phyloP scores from a whole-genome alignment of 1,139 yeast species.

The Scheffersomyces titani region DNA sequence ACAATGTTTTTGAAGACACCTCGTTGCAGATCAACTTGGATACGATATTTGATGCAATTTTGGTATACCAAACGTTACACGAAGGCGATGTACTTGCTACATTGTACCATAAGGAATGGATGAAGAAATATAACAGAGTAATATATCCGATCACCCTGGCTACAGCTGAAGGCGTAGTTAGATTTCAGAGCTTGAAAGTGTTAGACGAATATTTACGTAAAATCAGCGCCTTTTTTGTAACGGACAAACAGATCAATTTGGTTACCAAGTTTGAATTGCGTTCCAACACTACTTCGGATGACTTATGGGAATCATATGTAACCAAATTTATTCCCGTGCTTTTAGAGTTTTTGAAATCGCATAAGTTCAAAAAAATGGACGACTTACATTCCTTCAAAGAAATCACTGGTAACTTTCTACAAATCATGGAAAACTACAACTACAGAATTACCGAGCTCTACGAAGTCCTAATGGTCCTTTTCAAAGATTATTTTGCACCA shows the following conservation, averaged over 20 bases:
- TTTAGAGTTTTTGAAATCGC: slow-evolving; percentile 34
- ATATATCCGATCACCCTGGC: slow-evolving; percentile 60
- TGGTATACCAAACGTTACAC: slow-evolving; percentile 77
- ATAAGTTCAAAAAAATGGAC: slow-evolving; percentile 27
- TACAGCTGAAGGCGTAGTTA: slow-evolving; percentile 17
- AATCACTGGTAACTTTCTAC: slow-evolving; percentile 69
- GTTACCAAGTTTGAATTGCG: slow-evolving; percentile 58
- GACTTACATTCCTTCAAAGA: slow-evolving; percentile 47
- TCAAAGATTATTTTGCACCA: slow-evolving; percentile 61
- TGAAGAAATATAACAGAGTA: slow-evolving; percentile 70
- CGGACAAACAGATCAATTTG: slow-evolving; percentile 67
- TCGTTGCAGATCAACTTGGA: slow-evolving; percentile 56
- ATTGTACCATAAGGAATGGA: slow-evolving; percentile 72
- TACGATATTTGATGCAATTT: slow-evolving; percentile 77
- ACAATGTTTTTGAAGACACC: slow-evolving; percentile 48
- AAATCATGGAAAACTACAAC: slow-evolving; percentile 73
- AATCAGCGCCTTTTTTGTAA: slow-evolving; percentile 73
- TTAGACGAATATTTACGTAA: slow-evolving; percentile 60
- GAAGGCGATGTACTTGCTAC: slow-evolving; percentile 60
- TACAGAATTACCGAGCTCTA: slow-evolving; percentile 64
- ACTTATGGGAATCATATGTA: slow-evolving; percentile 74
- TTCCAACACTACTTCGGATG: slow-evolving; percentile 61
- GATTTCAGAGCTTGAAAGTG: slow-evolving; percentile 26
- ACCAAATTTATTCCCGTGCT: slow-evolving; percentile 60
- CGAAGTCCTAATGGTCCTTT: slow-evolving; percentile 58